These are phyloP conservation scores for Schizosaccharomyces lindneri DNA, from an alignment of 805 yeast species.

Conservation along the genomic window DNA sequence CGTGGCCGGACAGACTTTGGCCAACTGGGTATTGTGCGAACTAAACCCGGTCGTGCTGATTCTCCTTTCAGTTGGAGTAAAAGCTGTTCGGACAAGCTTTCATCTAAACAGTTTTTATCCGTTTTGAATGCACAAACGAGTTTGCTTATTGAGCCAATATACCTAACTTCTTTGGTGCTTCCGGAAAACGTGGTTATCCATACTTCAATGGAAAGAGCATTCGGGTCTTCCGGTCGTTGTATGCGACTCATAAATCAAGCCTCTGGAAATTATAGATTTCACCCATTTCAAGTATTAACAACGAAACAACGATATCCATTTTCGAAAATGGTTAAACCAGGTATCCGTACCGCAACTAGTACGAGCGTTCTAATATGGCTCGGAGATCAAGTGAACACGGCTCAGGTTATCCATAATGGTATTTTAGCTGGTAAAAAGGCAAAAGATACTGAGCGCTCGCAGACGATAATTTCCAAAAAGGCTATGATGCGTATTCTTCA, in stretches of 20 bases:
- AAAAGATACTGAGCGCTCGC: background rate
- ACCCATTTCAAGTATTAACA: background rate
- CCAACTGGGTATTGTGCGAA: background rate
- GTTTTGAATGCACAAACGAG: background rate
- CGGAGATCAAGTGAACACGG: background rate
- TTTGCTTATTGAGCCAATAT: background rate
- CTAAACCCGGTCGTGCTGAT: conserved; percentile 1
- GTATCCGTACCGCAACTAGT: background rate
- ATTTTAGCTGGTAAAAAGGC: background rate
- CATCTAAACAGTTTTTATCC: background rate
- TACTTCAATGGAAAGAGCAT: background rate
- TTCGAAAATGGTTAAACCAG: background rate
- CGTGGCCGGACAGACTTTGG: background rate
- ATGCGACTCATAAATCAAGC: background rate
- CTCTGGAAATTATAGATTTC: background rate
- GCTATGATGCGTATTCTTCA: background rate
- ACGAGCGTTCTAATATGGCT: background rate
- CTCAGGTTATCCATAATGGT: background rate
- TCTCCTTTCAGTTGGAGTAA: background rate
- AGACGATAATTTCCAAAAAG: background rate
- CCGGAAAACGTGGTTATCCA: background rate
- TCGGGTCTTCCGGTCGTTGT: background rate
- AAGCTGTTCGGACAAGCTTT: background rate
- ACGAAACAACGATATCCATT: background rate
- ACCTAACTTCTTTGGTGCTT: background rate